These are phyloP conservation scores for Sarocladium kiliense DNA, from an alignment of 2,329 filamentous ascomycete species.

Conservation along the genomic window DNA sequence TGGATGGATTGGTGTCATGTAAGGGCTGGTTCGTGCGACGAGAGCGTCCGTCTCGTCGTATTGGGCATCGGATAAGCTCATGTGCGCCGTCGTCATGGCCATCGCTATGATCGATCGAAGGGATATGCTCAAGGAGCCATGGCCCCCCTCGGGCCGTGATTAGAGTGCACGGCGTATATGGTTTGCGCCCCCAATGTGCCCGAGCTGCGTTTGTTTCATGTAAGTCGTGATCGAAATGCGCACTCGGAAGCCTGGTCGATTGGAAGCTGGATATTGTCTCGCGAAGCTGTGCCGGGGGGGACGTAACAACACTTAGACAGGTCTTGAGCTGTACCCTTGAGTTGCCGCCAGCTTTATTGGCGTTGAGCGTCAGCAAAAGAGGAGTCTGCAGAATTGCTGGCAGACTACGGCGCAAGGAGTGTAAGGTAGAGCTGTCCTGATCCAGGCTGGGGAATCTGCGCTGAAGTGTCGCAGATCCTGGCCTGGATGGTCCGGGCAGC, in stretches of 20 bases:
- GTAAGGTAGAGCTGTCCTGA: not conserved
- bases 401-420: too few species aligned
- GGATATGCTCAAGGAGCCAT: conserved; percentile 8
- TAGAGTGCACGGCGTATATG: not conserved
- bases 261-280: not conserved
- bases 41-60: conserved; percentile 9
- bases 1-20: conserved; percentile 17
- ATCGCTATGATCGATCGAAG: not conserved
- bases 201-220: not conserved
- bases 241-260: not conserved
- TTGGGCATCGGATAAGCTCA: not conserved
- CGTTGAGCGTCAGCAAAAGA: too few species aligned
- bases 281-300: not conserved
- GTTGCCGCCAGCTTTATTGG: too few species aligned
- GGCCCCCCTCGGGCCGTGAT: conserved; percentile 9
- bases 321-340: too few species aligned
- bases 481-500: not conserved
- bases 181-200: not conserved
- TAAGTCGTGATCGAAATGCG: not conserved
- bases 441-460: not conserved
- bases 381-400: too few species aligned
- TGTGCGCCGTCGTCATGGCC: conserved; percentile 6
- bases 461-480: not conserved
- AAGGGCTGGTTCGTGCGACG: conserved; percentile 5
- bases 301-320: too few species aligned